These are phyloP conservation scores for Globisporangium middletonii DNA, from an alignment of 352 stramenopile genomes.

Conservation along the genomic window DNA sequence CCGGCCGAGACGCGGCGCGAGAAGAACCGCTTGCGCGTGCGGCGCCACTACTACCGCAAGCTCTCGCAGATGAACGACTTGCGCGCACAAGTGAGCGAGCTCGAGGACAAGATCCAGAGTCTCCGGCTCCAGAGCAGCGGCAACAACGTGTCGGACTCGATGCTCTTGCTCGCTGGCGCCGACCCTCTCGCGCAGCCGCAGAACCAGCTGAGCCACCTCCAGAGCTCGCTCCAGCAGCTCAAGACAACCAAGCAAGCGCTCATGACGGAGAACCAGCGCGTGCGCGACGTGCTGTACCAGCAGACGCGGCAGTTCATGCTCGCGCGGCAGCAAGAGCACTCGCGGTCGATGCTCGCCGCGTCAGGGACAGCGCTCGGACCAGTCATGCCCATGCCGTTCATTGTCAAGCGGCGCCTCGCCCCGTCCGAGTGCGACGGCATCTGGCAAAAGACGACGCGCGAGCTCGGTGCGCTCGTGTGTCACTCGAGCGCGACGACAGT, in stretches of 20 bases:
- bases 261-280: slow-evolving; percentile 9
- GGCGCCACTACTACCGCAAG: slow-evolving; percentile 18
- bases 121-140: not conserved
- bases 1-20: slow-evolving; percentile 10
- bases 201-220: slow-evolving; percentile 2
- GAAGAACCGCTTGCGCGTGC: slow-evolving; percentile 17
- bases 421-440: slow-evolving; percentile 10
- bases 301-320: slow-evolving; percentile 13
- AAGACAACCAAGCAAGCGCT: slow-evolving; percentile 4
- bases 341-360: slow-evolving; percentile 6
- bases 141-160: not conserved
- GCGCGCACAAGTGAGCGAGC: slow-evolving; percentile 11
- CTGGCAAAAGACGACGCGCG: slow-evolving; percentile 10
- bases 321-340: slow-evolving; percentile 3
- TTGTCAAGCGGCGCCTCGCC: slow-evolving; percentile 10
- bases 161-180: too few relatives aligned
- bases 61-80: slow-evolving; percentile 16
- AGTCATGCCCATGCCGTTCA: slow-evolving; percentile 11
- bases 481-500: not conserved
- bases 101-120: slow-evolving; percentile 11
- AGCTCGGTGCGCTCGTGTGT: slow-evolving; percentile 4
- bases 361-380: not conserved
- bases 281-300: slow-evolving; percentile 5
- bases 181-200: not conserved
- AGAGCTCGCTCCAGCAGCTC: slow-evolving; percentile 7